phyloP scores from a whole-genome alignment of 2,329 filamentous ascomycete species.

The Sporothrix variecibatus region DNA sequence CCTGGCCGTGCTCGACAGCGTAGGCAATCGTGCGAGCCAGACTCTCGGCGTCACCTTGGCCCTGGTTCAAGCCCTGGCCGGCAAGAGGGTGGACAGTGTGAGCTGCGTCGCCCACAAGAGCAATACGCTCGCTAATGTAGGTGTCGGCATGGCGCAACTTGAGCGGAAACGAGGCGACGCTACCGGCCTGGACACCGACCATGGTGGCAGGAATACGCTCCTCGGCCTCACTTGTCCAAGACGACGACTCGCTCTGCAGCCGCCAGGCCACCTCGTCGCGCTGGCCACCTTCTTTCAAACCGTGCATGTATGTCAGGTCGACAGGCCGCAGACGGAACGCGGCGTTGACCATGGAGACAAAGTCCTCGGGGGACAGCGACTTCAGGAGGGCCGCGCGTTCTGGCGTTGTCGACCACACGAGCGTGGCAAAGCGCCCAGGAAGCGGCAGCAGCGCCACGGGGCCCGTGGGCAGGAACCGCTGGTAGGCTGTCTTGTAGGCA shows the following conservation, averaged over 20 bases:
- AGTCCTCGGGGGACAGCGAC: slow-evolving; percentile 69
- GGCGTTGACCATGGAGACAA: slow-evolving; percentile 86
- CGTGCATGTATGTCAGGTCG: slow-evolving; percentile 83
- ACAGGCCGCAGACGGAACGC: slow-evolving; percentile 80
- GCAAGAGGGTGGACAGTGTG: slow-evolving; percentile 94
- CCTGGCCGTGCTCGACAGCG: slow-evolving; percentile 79
- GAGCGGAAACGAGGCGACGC: slow-evolving; percentile 85
- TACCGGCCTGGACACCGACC: slow-evolving; percentile 72
- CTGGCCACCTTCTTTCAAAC: slow-evolving; percentile 42
- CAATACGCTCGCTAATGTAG: slow-evolving; percentile 87
- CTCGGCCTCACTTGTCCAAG: slow-evolving; percentile 39
- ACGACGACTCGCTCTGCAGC: slow-evolving; percentile 55
- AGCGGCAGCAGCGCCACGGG: slow-evolving; percentile 90
- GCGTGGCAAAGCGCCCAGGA: slow-evolving; percentile 76
- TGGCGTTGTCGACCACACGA: slow-evolving; percentile 94
- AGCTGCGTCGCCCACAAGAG: slow-evolving; percentile 89
- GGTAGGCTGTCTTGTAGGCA: slow-evolving; percentile 76
- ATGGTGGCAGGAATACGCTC: slow-evolving; percentile 63
- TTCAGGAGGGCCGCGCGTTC: slow-evolving; percentile 78
- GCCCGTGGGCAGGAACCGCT: slow-evolving; percentile 90
- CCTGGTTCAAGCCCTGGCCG: slow-evolving; percentile 92
- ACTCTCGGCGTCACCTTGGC: slow-evolving; percentile 83
- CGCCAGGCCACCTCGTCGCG: slow-evolving; percentile 68
- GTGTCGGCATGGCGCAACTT: slow-evolving; percentile 91
- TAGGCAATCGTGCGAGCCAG: slow-evolving; percentile 73